Conservation (phyloP, 441 rosid genomes). For the Croton laevigatus region DNA sequence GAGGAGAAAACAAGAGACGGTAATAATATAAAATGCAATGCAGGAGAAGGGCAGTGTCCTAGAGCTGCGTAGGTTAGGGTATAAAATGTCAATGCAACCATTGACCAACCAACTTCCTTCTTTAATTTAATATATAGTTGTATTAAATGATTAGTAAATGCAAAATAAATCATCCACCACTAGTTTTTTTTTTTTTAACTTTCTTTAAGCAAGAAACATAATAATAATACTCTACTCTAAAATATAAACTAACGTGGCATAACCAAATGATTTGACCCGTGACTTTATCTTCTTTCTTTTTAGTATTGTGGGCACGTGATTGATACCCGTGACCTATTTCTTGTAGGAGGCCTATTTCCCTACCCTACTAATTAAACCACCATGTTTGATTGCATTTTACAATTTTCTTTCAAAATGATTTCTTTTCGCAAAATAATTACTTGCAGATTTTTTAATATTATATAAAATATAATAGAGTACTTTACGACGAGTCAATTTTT, state of each 20-base stretch:
- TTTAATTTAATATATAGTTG: background rate
- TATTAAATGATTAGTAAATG: background rate
- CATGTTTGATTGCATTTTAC: too few species aligned
- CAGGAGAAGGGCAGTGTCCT: background rate
- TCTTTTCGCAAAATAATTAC: too few species aligned
- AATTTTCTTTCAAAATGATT: too few species aligned
- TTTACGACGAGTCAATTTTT: too few species aligned
- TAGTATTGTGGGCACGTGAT: background rate
- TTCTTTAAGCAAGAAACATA: background rate
- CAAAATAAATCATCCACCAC: background rate
- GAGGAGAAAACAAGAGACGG: background rate
- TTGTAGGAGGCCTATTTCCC: too few species aligned
- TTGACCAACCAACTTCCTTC: background rate
- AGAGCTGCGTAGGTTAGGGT: background rate
- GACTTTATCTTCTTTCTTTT: background rate
- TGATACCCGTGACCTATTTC: conserved; percentile 8
- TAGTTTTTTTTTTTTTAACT: too few species aligned
- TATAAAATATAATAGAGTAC: too few species aligned
- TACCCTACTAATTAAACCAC: too few species aligned
- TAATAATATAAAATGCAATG: background rate
- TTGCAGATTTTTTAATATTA: too few species aligned
- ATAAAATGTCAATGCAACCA: background rate
- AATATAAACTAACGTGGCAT: conserved; percentile 3
- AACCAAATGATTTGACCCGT: conserved; percentile 6
- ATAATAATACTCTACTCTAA: background rate